Percentiles rank a stretch among this genome's conserved stretches.
Conservation (phyloP, 1,139 yeast genomes). For the Yamadazyma dushanensis region DNA sequence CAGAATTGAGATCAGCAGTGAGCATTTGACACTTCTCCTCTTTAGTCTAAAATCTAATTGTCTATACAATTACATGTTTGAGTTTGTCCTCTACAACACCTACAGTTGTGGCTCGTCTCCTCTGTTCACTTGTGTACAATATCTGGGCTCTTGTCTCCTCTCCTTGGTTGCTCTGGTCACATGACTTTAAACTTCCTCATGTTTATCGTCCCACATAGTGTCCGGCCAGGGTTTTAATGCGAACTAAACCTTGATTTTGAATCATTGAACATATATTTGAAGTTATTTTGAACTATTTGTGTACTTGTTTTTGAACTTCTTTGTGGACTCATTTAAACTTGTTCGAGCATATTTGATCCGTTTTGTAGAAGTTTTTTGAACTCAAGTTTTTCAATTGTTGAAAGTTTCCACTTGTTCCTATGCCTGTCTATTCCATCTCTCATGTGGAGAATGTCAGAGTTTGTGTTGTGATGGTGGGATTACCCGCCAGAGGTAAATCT, state of each 20-base stretch:
- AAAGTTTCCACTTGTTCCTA: conserved; percentile 17
- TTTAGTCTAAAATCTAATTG: no score
- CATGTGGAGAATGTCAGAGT: conserved; percentile 71
- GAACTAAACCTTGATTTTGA: neutral
- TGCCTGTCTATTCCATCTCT: conserved; percentile 76
- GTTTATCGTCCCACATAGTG: neutral
- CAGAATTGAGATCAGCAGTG: no score
- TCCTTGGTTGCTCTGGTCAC: neutral
- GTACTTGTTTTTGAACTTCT: neutral
- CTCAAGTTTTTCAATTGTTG: neutral
- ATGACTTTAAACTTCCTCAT: neutral
- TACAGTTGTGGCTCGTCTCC: no score
- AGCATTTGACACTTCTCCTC: no score
- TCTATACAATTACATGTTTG: no score
- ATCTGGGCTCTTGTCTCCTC: no score
- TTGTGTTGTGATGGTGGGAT: conserved; percentile 76
- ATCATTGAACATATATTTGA: neutral
- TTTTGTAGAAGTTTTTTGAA: neutral
- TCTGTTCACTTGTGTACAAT: no score
- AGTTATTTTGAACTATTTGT: neutral
- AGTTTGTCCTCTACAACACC: no score
- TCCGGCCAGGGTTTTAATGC: neutral
- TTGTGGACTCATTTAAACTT: neutral
- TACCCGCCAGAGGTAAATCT: conserved; percentile 76
- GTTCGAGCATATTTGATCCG: neutral